Conservation (phyloP, 2,329 filamentous ascomycete species). For the Sphaerulina musiva region DNA sequence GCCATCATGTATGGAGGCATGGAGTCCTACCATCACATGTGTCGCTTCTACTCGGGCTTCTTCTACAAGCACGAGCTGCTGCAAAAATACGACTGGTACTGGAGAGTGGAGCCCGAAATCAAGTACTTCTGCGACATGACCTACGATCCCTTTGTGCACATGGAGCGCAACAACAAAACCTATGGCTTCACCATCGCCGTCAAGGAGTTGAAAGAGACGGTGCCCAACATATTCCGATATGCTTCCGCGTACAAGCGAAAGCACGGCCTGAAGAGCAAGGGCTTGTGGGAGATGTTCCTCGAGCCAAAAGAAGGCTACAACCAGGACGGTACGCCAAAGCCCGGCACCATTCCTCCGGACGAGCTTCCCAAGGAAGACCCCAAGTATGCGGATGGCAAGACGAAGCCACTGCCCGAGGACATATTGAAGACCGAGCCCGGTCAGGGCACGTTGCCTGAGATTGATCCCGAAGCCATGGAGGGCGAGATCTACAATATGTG, state of each 20-base stretch:
- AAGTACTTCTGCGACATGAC: slow-evolving; percentile 99
- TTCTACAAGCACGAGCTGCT: slow-evolving; percentile 97
- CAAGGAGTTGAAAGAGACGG: slow-evolving; percentile 94
- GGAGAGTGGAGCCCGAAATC: slow-evolving; percentile 97
- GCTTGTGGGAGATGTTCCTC: slow-evolving; percentile 97
- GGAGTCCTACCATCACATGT: slow-evolving; percentile 99
- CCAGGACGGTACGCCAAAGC: slow-evolving; percentile 47
- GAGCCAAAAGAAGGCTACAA: slow-evolving; percentile 63
- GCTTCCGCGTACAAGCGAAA: slow-evolving; percentile 94
- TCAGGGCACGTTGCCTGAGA: slow-evolving; percentile 63
- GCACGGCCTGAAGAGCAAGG: slow-evolving; percentile 84
- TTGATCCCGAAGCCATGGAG: slow-evolving; percentile 91
- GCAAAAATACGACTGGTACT: slow-evolving; percentile 98
- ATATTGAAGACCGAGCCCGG: slow-evolving; percentile 70
- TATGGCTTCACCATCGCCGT: slow-evolving; percentile 99
- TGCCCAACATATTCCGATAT: slow-evolving; percentile 97
- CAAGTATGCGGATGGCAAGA: slow-evolving; percentile 58
- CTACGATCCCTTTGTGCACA: slow-evolving; percentile 93
- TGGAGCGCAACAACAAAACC: slow-evolving; percentile 92
- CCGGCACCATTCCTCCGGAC: slow-evolving; percentile 25
- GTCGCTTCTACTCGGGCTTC: slow-evolving; percentile 97
- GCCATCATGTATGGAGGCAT: slow-evolving; percentile 99
- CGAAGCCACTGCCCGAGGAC: slow-evolving; percentile 69
- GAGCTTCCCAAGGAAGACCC: slow-evolving; percentile 47
- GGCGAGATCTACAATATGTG: slow-evolving; percentile 99